Base-by-base conservation (phyloP, 257 asterid genomes). In the Solanum infundibuliforme region DNA sequence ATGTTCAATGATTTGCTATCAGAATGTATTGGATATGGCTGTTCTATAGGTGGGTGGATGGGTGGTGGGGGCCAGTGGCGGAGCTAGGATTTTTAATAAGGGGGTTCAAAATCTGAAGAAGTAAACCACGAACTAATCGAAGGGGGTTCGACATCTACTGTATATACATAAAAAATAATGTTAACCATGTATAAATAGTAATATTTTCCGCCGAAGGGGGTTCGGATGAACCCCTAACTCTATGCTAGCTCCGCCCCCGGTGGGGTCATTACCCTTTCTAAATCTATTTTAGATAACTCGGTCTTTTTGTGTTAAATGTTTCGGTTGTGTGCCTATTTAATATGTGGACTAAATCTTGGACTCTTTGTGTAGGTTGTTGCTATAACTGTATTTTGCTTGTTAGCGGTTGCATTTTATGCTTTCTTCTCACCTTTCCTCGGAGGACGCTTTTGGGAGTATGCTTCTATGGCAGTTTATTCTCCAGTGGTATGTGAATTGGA, bases 381-480 rank as follows among this genome's bases (percentile, higher is more conserved):
- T 68, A 90, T 96, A 88, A 95, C 99, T 2, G 99, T 96, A 81
- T 96, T 93, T 87, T 96, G 92, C 97, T 89, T 96, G 91, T 88
- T 96, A 83, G 98, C 93, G 89, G 98, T 96, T 83, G 99, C 99
- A 38, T 96, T 94, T 89, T 96, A 94, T 93, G 98, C 98, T 75
- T 96, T 96, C 94, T 95, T 96, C 91, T 98, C 98, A 83, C 99
- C 99, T 68, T 96, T 96, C 91, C 93, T 95, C 34, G 99, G 99
- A 86, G 98, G 98, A 84, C 94, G 89, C 72, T 90, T 95, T 87
- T 96, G 98, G 98, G 98, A 95, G 90, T 95, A 94, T 88, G 91
- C 90, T n/a, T 88, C 93, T 62, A 66, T 95, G 86, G 96, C 97
- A 83, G 92, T 87, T 86, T 97, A 97, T 91, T 97, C 98, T 68